phyloP scores from a whole-genome alignment of 345 rosid genomes.

The Orychophragmus violaceus region DNA sequence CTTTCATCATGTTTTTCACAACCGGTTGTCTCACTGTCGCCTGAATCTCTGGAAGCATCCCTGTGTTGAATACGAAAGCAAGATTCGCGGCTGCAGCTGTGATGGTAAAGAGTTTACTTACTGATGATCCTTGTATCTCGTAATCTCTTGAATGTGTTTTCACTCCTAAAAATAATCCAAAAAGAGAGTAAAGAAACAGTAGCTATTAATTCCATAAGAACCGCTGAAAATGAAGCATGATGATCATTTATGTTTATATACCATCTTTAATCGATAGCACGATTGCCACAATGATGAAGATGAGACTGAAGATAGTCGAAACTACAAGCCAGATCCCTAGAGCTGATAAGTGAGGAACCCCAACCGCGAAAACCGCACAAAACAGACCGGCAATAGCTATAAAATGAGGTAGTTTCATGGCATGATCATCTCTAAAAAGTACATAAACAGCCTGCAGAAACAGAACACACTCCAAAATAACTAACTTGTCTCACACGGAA shows the following conservation, averaged over 20 bases:
- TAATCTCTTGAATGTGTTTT: constrained; percentile 69
- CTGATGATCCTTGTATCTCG: constrained; percentile 45
- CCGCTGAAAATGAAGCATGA: background rate
- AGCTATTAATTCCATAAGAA: background rate
- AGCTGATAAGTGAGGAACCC: constrained; percentile 78
- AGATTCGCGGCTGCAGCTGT: constrained; percentile 73
- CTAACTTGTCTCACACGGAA: background rate
- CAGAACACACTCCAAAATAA: background rate
- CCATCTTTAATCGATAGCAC: constrained; percentile 62
- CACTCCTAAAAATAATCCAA: constrained; percentile 38
- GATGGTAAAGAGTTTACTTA: constrained; percentile 46
- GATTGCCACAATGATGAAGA: constrained; percentile 52
- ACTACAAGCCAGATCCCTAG: constrained; percentile 75
- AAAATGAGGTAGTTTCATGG: constrained; percentile 46
- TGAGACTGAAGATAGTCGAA: constrained; percentile 58
- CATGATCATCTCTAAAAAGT: constrained; percentile 43
- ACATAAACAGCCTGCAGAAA: constrained; percentile 47
- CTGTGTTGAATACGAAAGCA: constrained; percentile 83
- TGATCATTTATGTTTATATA: constrained; percentile 25
- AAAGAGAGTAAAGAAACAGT: background rate
- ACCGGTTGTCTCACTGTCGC: background rate
- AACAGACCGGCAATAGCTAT: constrained; percentile 48
- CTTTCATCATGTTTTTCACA: constrained; percentile 5
- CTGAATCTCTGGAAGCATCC: constrained; percentile 94
- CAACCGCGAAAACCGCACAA: constrained; percentile 61